Conservation (phyloP, 2,329 filamentous ascomycete species). For the Colletotrichum sp. region DNA sequence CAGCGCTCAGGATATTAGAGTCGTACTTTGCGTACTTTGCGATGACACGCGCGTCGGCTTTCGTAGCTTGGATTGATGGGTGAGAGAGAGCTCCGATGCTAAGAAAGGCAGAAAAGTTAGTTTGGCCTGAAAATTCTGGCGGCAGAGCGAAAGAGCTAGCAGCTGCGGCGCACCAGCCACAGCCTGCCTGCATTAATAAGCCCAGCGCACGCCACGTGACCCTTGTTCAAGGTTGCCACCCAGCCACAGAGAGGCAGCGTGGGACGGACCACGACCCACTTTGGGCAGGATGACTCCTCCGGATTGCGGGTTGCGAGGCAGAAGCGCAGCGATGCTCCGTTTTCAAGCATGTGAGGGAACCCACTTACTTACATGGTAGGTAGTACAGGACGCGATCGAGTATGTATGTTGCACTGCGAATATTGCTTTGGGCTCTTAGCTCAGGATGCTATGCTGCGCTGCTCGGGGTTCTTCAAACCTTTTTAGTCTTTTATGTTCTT, state of each 20-base stretch:
- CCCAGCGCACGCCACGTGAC: slow-evolving; percentile 4
- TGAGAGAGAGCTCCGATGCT: slow-evolving; percentile 8
- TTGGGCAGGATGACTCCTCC: neutral
- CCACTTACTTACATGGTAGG: neutral
- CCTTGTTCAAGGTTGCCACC: neutral
- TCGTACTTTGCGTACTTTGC: slow-evolving; percentile 10
- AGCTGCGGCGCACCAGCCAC: slow-evolving; percentile 9
- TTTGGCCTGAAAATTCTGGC: slow-evolving; percentile 18
- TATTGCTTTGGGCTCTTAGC: neutral
- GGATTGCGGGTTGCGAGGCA: neutral
- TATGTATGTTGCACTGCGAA: neutral
- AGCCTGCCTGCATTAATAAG: neutral
- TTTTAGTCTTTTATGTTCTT: neutral
- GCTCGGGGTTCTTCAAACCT: neutral
- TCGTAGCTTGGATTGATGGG: neutral
- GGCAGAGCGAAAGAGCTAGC: neutral
- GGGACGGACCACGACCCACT: neutral
- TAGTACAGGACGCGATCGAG: neutral
- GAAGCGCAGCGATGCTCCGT: neutral
- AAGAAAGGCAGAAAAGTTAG: slow-evolving; percentile 12
- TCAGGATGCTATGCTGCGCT: neutral
- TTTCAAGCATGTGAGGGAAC: slow-evolving; percentile 1
- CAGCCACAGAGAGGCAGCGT: neutral
- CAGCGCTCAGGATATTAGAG: neutral
- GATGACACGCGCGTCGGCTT: slow-evolving; percentile 8